Evolutionary conservation across 2,329 filamentous ascomycete species (phyloP).

Genomic region (Colletotrichum spinosum): DNA sequence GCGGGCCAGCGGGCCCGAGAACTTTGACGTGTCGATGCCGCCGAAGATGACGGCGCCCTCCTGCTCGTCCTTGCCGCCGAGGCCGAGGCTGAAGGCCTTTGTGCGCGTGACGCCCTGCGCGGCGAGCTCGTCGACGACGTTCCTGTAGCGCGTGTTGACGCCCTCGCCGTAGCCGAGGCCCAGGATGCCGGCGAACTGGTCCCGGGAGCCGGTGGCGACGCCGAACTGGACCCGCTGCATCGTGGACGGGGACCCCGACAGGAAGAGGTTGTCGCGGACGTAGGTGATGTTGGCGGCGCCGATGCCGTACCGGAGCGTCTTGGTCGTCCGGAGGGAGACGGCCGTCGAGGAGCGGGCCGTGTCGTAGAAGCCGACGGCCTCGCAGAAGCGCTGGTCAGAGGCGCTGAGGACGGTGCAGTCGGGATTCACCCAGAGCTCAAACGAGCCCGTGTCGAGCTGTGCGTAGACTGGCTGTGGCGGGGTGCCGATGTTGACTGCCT

Average conservation of each 20-base stretch:
- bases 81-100: slow-evolving; percentile 73
- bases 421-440: slow-evolving; percentile 73
- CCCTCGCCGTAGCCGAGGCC: slow-evolving; percentile 77
- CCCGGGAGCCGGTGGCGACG: slow-evolving; percentile 64
- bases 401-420: slow-evolving; percentile 60
- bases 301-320: slow-evolving; percentile 62
- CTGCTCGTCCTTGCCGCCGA: slow-evolving; percentile 70
- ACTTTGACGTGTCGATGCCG: slow-evolving; percentile 75
- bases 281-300: slow-evolving; percentile 64
- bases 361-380: slow-evolving; percentile 58
- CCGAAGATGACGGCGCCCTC: slow-evolving; percentile 76
- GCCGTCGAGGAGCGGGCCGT: slow-evolving; percentile 54
- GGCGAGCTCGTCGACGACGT: slow-evolving; percentile 63
- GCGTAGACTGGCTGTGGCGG: slow-evolving; percentile 65
- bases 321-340: slow-evolving; percentile 46
- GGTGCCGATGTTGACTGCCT: slow-evolving; percentile 60
- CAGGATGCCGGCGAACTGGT: slow-evolving; percentile 71
- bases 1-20: slow-evolving; percentile 66
- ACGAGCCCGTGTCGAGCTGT: slow-evolving; percentile 70
- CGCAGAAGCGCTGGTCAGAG: slow-evolving; percentile 58
- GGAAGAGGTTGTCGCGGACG: slow-evolving; percentile 57
- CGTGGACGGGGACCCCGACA: slow-evolving; percentile 51
- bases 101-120: slow-evolving; percentile 66
- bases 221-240: slow-evolving; percentile 72
- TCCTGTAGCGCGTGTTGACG: slow-evolving; percentile 59